phyloP scores from a whole-genome alignment of 2,329 filamentous ascomycete genomes.

The Pyrenophora teres region DNA sequence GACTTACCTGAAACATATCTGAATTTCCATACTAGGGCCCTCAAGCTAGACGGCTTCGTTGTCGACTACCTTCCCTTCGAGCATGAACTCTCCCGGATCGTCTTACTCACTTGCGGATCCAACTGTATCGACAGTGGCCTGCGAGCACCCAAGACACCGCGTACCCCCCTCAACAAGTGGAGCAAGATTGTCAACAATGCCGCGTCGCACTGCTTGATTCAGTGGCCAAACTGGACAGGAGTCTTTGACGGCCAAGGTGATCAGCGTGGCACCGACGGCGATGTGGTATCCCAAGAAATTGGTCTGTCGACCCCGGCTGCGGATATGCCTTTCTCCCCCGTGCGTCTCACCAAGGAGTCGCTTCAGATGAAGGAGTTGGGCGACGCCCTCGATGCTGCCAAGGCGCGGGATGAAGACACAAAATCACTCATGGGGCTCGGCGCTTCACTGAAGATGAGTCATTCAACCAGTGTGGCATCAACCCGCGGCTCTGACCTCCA shows the following conservation, averaged over 20 bases:
- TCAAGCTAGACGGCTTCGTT: constrained; percentile 43
- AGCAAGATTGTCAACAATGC: constrained; percentile 23
- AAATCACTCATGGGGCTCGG: neutral
- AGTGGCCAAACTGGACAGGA: constrained; percentile 34
- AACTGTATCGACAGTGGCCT: constrained; percentile 37
- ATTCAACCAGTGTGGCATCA: constrained; percentile 5
- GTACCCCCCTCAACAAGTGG: constrained; percentile 21
- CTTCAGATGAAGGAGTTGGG: constrained; percentile 11
- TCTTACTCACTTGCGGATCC: constrained; percentile 30
- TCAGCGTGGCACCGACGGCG: constrained; percentile 21
- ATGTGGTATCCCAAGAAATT: constrained; percentile 16
- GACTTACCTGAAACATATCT: neutral
- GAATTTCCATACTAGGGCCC: constrained; percentile 13
- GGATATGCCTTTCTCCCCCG: neutral
- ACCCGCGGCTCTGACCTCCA: constrained; percentile 17
- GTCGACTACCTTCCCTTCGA: constrained; percentile 41
- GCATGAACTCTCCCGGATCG: constrained; percentile 29
- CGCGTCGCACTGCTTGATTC: constrained; percentile 25
- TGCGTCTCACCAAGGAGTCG: constrained; percentile 12
- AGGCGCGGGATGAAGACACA: neutral
- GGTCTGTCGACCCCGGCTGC: constrained; percentile 18
- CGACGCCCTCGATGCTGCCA: constrained; percentile 6
- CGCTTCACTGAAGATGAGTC: neutral
- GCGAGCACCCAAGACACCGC: constrained; percentile 27
- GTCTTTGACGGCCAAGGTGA: constrained; percentile 30